These are phyloP conservation scores for Suillus lakei DNA, from an alignment of 768 basidiomycete genomes.

Conservation along the genomic window DNA sequence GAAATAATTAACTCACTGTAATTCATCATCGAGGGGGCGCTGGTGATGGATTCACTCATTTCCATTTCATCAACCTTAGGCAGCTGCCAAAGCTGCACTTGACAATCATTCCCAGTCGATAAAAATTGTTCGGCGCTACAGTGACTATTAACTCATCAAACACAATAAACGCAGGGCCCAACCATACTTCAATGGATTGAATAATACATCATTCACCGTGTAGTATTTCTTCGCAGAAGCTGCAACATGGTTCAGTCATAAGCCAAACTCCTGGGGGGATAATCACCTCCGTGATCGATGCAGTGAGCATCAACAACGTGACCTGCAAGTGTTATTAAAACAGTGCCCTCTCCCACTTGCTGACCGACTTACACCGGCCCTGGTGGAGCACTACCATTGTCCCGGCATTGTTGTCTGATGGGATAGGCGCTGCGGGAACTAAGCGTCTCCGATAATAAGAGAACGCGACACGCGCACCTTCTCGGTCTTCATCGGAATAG, in stretches of 20 bases:
- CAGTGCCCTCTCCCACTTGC: no score
- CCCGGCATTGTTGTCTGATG: constrained; percentile 52
- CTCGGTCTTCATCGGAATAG: constrained; percentile 19
- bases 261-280: neutral
- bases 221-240: constrained; percentile 48
- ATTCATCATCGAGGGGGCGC: constrained; percentile 15
- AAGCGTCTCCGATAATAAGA: neutral
- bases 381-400: constrained; percentile 48
- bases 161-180: constrained; percentile 12
- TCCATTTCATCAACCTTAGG: constrained; percentile 25
- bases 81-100: constrained; percentile 48
- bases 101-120: constrained; percentile 53
- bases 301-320: constrained; percentile 5
- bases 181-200: constrained; percentile 53
- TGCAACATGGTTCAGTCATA: constrained; percentile 3
- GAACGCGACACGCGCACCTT: neutral
- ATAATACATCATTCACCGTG: constrained; percentile 58
- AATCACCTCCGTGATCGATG: neutral
- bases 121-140: constrained; percentile 45
- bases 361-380: constrained; percentile 27
- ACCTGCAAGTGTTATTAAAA: neutral
- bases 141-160: constrained; percentile 12
- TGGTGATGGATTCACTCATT: neutral
- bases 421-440: constrained; percentile 32
- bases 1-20: constrained; percentile 20